Percentiles rank a stretch among this genome's conserved stretches.
Evolutionary conservation across 2,329 filamentous ascomycete genomes (phyloP).

Genomic region (Aureobasidium musti): DNA sequence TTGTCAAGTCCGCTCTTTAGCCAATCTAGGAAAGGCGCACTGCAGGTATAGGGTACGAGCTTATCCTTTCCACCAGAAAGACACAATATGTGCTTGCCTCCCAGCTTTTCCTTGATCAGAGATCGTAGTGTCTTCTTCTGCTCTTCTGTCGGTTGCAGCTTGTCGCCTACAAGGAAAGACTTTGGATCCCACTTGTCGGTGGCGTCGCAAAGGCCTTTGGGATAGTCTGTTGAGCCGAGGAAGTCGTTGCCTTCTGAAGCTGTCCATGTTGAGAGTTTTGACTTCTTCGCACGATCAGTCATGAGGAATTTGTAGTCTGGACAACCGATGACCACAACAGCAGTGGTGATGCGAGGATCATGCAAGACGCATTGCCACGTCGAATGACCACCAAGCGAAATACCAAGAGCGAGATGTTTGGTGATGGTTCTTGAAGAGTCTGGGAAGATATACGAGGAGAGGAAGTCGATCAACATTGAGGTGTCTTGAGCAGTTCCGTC

Average conservation of each 20-base stretch:
- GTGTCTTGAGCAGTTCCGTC: constrained; percentile 74
- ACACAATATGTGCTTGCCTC: constrained; percentile 65
- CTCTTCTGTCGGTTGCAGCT: constrained; percentile 46
- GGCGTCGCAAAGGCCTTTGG: constrained; percentile 63
- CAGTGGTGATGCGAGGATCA: constrained; percentile 76
- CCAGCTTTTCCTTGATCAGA: constrained; percentile 40
- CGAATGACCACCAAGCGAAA: constrained; percentile 84
- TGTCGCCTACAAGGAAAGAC: constrained; percentile 63
- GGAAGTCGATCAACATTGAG: constrained; percentile 71
- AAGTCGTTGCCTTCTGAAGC: constrained; percentile 63
- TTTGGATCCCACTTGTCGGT: constrained; percentile 73
- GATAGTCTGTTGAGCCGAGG: constrained; percentile 77
- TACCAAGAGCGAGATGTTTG: constrained; percentile 74
- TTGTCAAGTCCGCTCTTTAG: constrained; percentile 56
- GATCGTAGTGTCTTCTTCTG: constrained; percentile 48
- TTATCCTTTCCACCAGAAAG: constrained; percentile 69
- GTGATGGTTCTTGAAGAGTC: constrained; percentile 46
- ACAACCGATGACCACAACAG: constrained; percentile 80
- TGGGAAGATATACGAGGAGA: constrained; percentile 73
- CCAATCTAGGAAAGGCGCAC: constrained; percentile 62
- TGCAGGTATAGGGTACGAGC: constrained; percentile 68
- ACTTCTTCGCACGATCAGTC: constrained; percentile 72
- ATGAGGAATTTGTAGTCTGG: constrained; percentile 84
- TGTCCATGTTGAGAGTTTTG: constrained; percentile 64
- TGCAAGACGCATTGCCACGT: constrained; percentile 80